Conservation (phyloP, 1,284 basidiomycete genomes). For the Puccinia novopanici region DNA sequence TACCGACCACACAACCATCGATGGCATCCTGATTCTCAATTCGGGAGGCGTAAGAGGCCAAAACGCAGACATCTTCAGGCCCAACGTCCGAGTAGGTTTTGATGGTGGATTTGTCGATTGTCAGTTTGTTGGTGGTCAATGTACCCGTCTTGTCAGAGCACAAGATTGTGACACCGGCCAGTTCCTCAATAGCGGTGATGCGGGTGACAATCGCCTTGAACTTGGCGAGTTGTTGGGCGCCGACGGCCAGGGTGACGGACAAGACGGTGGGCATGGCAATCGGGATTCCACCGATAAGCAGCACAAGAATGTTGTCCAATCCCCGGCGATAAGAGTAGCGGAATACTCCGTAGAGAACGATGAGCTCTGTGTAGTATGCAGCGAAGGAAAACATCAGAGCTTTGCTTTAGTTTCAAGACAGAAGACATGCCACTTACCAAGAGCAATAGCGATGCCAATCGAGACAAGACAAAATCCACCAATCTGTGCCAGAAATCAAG, state of each 20-base stretch:
- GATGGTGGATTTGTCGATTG: conserved; percentile 89
- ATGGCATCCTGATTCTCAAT: conserved; percentile 99
- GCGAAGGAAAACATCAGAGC: conserved; percentile 69
- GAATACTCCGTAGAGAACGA: conserved; percentile 84
- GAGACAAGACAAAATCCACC: conserved; percentile 91
- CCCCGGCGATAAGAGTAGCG: conserved; percentile 85
- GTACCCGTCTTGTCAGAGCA: conserved; percentile 98
- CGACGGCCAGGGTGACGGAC: conserved; percentile 93
- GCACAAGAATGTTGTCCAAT: conserved; percentile 92
- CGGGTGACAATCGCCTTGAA: conserved; percentile 98
- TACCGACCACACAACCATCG: conserved; percentile 80
- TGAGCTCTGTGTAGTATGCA: conserved; percentile 69
- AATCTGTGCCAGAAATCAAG: conserved; percentile 94
- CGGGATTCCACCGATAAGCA: conserved; percentile 97
- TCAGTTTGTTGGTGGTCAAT: conserved; percentile 97
- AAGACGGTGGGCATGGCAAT: conserved; percentile 95
- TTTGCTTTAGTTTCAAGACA: conserved; percentile 57
- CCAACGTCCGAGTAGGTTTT: conserved; percentile 86
- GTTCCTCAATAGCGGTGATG: conserved; percentile 95
- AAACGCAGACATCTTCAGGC: conserved; percentile 84
- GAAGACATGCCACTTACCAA: conserved; percentile 29
- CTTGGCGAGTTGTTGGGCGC: conserved; percentile 95
- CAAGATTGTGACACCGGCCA: conserved; percentile 93
- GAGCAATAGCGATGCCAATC: conserved; percentile 63
- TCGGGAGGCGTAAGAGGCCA: conserved; percentile 92